Conservation (phyloP, 495 filamentous ascomycete genomes). For the Thermothielavioides terrestris region DNA sequence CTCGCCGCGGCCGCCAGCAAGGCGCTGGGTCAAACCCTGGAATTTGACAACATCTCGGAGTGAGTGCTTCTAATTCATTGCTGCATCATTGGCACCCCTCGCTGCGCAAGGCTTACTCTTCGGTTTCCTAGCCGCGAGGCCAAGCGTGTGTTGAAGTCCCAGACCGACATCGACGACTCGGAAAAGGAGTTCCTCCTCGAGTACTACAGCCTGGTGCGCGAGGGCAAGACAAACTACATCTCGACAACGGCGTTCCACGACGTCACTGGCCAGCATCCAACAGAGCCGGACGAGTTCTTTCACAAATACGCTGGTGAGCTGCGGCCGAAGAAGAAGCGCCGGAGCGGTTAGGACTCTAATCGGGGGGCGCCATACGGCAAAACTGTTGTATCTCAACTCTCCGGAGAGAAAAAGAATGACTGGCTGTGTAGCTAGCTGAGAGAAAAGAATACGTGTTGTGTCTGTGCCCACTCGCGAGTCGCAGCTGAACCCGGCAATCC, state of each 20-base stretch:
- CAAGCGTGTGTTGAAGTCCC: constrained; percentile 34
- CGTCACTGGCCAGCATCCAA: constrained; percentile 43
- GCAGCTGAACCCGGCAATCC: no score
- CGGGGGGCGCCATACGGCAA: no score
- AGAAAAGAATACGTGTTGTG: no score
- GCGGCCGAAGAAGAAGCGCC: constrained; percentile 34
- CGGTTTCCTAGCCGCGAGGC: constrained; percentile 38
- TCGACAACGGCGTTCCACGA: constrained; percentile 48
- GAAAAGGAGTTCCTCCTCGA: constrained; percentile 49
- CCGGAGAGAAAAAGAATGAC: not conserved
- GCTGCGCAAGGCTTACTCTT: constrained; percentile 1
- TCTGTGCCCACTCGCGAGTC: no score
- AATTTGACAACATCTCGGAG: constrained; percentile 48
- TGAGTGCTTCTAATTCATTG: constrained; percentile 11
- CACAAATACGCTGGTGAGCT: constrained; percentile 40
- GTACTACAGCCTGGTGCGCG: constrained; percentile 50
- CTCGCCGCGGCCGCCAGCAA: constrained; percentile 44
- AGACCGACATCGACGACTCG: constrained; percentile 37
- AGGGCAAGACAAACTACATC: constrained; percentile 54
- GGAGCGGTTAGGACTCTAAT: not conserved
- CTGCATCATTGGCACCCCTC: not conserved
- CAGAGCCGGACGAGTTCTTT: constrained; percentile 46
- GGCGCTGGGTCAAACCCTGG: constrained; percentile 39
- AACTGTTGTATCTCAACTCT: not conserved
- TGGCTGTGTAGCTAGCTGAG: no score